Evolutionary conservation across 139 green algal genomes (phyloP), one percentile per base, ranked within the genome.

Genomic region (Closterium sp.): DNA sequence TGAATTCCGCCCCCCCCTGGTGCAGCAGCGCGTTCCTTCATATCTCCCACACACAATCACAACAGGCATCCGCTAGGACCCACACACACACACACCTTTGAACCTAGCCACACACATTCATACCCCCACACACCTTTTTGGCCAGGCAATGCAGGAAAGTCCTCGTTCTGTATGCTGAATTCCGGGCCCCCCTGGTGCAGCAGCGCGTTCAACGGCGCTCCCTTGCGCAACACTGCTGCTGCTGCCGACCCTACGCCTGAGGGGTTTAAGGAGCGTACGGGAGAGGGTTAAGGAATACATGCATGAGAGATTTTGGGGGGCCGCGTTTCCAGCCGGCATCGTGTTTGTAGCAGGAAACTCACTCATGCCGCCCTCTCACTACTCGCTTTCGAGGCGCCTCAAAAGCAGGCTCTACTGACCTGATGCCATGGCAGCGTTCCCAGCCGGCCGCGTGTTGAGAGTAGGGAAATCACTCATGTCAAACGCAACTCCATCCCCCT

Each of bases 131-230:
- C 28, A 94, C 92, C 92, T 91, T 94, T 94, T 19, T 91, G 87
- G 32, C 92, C 92, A 31, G 92, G 92, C 19, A 94, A 34, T 7
- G 92, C 92, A 91, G 92, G 92, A 91, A 94, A 94, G 32, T 94
- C 92, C 86, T 94, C 92, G 34, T 94, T 94, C 35, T 94, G 92
- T 88, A 94, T 94, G 66, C 92, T 94, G 92, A 94, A 94, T 69
- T 94, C 92, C 23, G 85, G 38, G 34, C 55, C 55, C 4, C 55
- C 55, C 91, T 93, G 28, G 91, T 33, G 30, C 92, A 91, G 16
- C 92, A 94, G 36, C 31, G 87, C 87, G 25, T 93, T 93, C 31
- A 92, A 4, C 19, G 64, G 21, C n/a, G 88, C 89, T 84, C 32
- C 66, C 35, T 94, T 94, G 31, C 91, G 36, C 28, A 94, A 33